phyloP scores from a whole-genome alignment of 371 early-diverging fungal genomes.

The Rhizomucor miehei region DNA sequence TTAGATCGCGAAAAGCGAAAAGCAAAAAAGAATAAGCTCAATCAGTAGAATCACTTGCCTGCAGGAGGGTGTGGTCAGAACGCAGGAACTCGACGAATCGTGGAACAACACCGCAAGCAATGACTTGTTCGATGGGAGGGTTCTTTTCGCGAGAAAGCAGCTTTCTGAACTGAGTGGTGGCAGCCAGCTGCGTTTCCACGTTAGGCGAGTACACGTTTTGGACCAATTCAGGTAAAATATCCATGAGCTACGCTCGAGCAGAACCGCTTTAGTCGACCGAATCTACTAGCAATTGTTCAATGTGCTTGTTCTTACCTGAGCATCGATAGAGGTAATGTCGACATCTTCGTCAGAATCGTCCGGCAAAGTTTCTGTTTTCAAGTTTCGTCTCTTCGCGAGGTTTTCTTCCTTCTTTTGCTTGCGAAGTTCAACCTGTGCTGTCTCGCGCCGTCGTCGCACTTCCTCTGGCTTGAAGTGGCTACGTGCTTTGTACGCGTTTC shows the following conservation, averaged over 20 bases:
- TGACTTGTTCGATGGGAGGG: conserved; percentile 98
- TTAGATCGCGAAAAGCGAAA: too few species aligned
- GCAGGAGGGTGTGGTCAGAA: conserved; percentile 72
- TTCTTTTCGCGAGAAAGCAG: conserved; percentile 94
- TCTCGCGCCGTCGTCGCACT: conserved; percentile 90
- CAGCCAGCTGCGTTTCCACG: conserved; percentile 72
- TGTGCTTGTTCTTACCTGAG: conserved; percentile 35
- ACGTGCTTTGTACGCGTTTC: conserved; percentile 81
- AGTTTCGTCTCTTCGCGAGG: conserved; percentile 88
- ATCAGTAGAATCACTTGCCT: conserved; percentile 57
- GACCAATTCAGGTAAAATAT: conserved; percentile 76
- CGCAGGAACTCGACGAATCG: conserved; percentile 94
- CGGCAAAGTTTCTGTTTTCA: conserved; percentile 49
- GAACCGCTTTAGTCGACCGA: too few species aligned
- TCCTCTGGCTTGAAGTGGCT: conserved; percentile 89
- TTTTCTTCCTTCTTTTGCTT: conserved; percentile 95
- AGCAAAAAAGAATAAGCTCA: conserved; percentile 6
- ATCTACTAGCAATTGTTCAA: neutral
- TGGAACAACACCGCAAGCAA: conserved; percentile 93
- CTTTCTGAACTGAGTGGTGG: conserved; percentile 92
- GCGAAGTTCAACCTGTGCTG: conserved; percentile 90
- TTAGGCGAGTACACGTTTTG: conserved; percentile 71
- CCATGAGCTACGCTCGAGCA: conserved; percentile 32
- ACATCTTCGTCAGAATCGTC: conserved; percentile 86
- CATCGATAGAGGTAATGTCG: conserved; percentile 41